These are phyloP conservation scores for Perilla frutescens DNA, from an alignment of 257 asterid genomes.

Conservation along the genomic window DNA sequence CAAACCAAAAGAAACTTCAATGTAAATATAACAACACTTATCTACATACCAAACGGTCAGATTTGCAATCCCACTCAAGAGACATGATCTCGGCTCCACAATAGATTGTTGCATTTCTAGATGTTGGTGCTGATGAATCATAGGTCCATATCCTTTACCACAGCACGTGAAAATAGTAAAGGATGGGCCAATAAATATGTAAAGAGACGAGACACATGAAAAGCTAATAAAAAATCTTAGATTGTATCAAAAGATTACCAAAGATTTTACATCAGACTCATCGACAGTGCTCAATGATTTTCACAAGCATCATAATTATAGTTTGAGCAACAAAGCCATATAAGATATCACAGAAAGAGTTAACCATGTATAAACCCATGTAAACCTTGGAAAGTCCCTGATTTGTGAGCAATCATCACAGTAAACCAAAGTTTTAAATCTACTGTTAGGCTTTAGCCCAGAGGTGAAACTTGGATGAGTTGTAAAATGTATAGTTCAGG, in stretches of 20 bases:
- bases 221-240: conserved; percentile 15
- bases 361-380: neutral
- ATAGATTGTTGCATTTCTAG: conserved; percentile 96
- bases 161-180: conserved; percentile 32
- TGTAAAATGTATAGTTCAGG: neutral
- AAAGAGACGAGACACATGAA: neutral
- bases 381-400: conserved; percentile 5
- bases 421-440: neutral
- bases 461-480: neutral
- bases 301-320: neutral
- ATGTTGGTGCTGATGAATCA: conserved; percentile 76
- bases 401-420: neutral
- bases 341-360: neutral
- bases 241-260: conserved; percentile 13
- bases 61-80: conserved; percentile 99
- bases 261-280: neutral
- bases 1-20: conserved; percentile 29
- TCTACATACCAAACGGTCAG: conserved; percentile 87
- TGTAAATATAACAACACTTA: conserved; percentile 10
- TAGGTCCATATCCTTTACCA: conserved; percentile 93
- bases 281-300: conserved; percentile 7
- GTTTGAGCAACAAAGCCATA: conserved; percentile 14
- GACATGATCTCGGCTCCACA: conserved; percentile 97
- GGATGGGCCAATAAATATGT: conserved; percentile 1
- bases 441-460: neutral